Evolutionary conservation across 2,329 filamentous ascomycete species (phyloP), one percentile per base, ranked within the genome.

Genomic region (Nemania serpens): DNA sequence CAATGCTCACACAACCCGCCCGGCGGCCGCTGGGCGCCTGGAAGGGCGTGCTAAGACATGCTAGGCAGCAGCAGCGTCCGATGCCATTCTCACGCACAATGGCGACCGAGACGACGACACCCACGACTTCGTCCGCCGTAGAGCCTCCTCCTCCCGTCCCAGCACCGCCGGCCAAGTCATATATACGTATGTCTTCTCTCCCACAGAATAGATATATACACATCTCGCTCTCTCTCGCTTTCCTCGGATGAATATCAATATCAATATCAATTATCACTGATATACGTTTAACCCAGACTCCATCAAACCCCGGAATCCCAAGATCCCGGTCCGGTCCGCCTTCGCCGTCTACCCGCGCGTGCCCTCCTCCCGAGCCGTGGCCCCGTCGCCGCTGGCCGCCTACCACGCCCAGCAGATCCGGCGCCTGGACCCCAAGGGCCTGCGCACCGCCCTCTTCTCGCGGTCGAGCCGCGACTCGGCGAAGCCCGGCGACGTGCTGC

Each of bases 401-500:
- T 82, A 96, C 69, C 88, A 88, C 68, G 75, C 82, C 53, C 78
- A 85, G 58, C 91, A 96, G 78, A 83, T 96, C 71, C 74, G 82
- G 42, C 76, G 83, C 43, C 90, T 97, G 71, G 95, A 99, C 77
- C 92, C 93, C 4, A 92, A 88, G 1, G 93, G 93, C 51, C 88
- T 90, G 54, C 90, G 94, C 63, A 89, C 88, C 45, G 85, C 87
- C 34, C 87, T 99, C 59, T 97, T 99, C 81, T 86, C 88, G 67
- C 86, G 85, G 68, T 77, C 83, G 55, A 96, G 94, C 77, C 84
- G 85, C 34, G 92, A 97, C 75, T 85, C 88, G 70, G 92, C 89
- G 57, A 89, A 90, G 70, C 86, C 90, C 1, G 95, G 95, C 71
- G 95, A 99, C 77, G 91, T 99, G 66, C 83, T 99, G 37, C 91